A percentile compares a stretch with the other conserved stretches of the same genome.
These are phyloP conservation scores for Pisolithus thermaeus DNA, from an alignment of 1,284 basidiomycete species.

Conservation along the genomic window DNA sequence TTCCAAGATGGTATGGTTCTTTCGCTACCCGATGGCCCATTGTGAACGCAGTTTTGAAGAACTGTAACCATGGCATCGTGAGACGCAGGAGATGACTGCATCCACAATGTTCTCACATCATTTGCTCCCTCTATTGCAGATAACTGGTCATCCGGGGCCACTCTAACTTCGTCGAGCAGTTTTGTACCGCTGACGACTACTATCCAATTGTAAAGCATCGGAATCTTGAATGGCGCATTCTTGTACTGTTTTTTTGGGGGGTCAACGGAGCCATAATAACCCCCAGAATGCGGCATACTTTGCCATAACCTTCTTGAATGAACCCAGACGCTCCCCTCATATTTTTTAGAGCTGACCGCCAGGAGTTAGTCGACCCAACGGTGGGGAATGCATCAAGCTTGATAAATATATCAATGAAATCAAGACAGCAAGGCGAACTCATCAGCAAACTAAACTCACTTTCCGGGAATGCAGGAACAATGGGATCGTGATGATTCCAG, in stretches of 20 bases:
- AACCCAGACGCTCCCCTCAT: constrained; percentile 3
- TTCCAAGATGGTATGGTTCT: constrained; percentile 12
- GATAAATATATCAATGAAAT: too few species aligned
- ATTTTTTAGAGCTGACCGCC: constrained; percentile 10
- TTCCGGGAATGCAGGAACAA: neutral
- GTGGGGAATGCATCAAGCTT: constrained; percentile 20
- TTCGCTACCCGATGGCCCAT: neutral
- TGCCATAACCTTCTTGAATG: constrained; percentile 19
- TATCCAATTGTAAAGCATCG: constrained; percentile 33
- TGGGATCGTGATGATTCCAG: neutral
- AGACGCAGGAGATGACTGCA: neutral
- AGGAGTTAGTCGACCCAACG: constrained; percentile 17
- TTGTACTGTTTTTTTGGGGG: constrained; percentile 28
- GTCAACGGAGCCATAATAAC: neutral
- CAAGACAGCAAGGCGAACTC: neutral
- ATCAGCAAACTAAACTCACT: neutral
- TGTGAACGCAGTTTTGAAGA: constrained; percentile 2
- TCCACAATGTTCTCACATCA: constrained; percentile 24
- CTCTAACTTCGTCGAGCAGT: constrained; percentile 37
- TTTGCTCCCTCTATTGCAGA: constrained; percentile 30
- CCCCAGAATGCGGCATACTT: constrained; percentile 7
- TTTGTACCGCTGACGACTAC: constrained; percentile 32
- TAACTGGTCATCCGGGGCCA: constrained; percentile 33
- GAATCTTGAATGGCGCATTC: constrained; percentile 35
- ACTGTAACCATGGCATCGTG: neutral